Evolutionary conservation across 345 rosid species (phyloP).

Genomic region (Eucalyptus erythrocorys): DNA sequence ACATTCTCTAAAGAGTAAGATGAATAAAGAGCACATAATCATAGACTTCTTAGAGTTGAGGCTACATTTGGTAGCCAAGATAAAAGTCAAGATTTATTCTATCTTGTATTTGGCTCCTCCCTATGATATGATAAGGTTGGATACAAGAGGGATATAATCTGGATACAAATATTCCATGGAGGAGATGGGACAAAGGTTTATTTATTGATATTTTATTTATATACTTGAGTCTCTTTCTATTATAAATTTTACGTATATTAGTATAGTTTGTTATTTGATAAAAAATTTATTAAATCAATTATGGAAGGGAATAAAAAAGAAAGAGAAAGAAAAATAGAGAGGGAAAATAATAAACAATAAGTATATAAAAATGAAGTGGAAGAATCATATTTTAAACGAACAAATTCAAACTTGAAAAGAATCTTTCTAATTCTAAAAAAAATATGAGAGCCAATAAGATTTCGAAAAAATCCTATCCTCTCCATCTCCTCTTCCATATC

Average conservation of each 20-base stretch:
- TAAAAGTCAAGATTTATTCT: rapidly evolving
- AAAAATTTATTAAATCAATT: too few relatives aligned
- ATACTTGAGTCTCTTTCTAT: too few relatives aligned
- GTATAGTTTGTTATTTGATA: neutral
- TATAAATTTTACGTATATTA: too few relatives aligned
- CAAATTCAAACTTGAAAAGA: neutral
- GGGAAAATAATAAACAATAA: neutral
- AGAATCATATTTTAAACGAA: neutral
- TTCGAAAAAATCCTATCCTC: neutral
- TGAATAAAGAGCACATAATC: neutral
- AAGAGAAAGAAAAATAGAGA: too few relatives aligned
- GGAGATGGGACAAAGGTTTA: neutral
- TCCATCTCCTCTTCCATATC: neutral
- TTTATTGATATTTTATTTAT: too few relatives aligned
- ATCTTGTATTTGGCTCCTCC: neutral
- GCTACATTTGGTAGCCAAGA: neutral
- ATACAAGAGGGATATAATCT: rapidly evolving
- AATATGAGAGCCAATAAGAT: neutral
- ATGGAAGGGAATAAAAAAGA: neutral
- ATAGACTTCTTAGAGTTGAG: neutral
- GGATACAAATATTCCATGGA: too few relatives aligned
- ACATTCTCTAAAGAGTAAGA: neutral
- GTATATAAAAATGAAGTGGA: neutral
- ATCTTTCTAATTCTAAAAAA: too few relatives aligned
- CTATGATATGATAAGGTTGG: neutral